These are phyloP conservation scores for Malassezia sp. DNA, from an alignment of 1,284 basidiomycete genomes.

Conservation along the genomic window DNA sequence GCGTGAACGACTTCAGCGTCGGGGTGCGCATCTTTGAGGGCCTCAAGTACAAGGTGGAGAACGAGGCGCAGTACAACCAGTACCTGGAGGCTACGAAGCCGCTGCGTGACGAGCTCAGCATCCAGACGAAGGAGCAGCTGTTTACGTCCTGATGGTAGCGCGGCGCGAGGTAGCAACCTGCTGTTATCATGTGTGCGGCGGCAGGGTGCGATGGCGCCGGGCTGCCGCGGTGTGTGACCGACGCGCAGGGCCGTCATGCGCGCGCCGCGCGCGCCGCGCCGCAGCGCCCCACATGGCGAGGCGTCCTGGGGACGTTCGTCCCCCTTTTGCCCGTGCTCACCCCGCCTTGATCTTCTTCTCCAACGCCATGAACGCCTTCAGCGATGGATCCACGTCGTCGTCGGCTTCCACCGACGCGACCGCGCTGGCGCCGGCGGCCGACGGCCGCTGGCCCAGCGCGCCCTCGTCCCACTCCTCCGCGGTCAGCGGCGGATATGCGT, in stretches of 20 bases:
- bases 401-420: conserved; percentile 21
- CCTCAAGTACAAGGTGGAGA: conserved; percentile 46
- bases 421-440: neutral
- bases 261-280: too few species aligned
- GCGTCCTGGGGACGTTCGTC: too few species aligned
- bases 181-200: too few species aligned
- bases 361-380: conserved; percentile 40
- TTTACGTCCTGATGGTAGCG: conserved; percentile 22
- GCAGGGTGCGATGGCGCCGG: too few species aligned
- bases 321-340: conserved; percentile 1
- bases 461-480: conserved; percentile 58
- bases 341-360: conserved; percentile 35
- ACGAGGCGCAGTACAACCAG: conserved; percentile 43
- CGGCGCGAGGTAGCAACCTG: too few species aligned
- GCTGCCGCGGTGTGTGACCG: too few species aligned
- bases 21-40: conserved; percentile 80
- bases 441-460: conserved; percentile 28
- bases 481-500: conserved; percentile 51
- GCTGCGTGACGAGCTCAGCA: conserved; percentile 38
- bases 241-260: too few species aligned
- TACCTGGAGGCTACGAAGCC: conserved; percentile 42
- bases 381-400: conserved; percentile 29
- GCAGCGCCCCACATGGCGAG: too few species aligned
- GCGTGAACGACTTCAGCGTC: conserved; percentile 92
- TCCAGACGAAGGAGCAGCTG: conserved; percentile 41